Evolutionary conservation across 768 basidiomycete species (phyloP).

Genomic region (Lactarius trivialis): DNA sequence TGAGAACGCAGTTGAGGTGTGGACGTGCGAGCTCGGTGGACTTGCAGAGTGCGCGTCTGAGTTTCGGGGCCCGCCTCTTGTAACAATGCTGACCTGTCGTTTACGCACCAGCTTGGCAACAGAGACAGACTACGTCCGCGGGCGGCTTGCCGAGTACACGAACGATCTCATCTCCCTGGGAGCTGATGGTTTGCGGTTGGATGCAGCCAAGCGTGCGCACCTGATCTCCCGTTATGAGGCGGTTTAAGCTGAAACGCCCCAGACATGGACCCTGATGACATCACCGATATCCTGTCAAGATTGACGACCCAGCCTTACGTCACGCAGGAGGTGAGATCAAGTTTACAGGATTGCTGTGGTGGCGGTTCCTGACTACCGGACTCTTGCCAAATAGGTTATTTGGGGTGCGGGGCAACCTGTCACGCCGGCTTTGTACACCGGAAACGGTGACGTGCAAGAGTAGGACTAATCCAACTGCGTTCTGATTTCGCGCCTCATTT

Average conservation of each 20-base stretch:
- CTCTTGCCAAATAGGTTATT: constrained; percentile 24
- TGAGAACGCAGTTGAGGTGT: constrained; percentile 44
- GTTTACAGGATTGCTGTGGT: not conserved
- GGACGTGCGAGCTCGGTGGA: constrained; percentile 34
- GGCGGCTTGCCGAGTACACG: constrained; percentile 45
- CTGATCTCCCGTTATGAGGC: not conserved
- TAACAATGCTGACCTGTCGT: not conserved
- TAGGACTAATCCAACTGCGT: constrained; percentile 20
- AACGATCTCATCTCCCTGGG: constrained; percentile 59
- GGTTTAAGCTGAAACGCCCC: not conserved
- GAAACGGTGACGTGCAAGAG: constrained; percentile 64
- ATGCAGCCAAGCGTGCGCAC: constrained; percentile 55
- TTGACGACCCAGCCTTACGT: constrained; percentile 45
- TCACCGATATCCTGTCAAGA: constrained; percentile 46
- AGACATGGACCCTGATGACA: constrained; percentile 52
- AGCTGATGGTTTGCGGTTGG: constrained; percentile 54
- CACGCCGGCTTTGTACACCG: constrained; percentile 50
- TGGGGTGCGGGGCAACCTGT: constrained; percentile 45
- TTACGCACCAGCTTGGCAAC: constrained; percentile 46
- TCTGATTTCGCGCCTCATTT: not conserved
- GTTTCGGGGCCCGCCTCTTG: not conserved
- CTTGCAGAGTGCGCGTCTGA: constrained; percentile 35
- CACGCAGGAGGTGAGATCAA: constrained; percentile 46
- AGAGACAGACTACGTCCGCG: constrained; percentile 52
- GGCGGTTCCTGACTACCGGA: not conserved